Base-by-base conservation (phyloP, 2,329 filamentous ascomycete genomes). In the Pseudocercospora vitis region DNA sequence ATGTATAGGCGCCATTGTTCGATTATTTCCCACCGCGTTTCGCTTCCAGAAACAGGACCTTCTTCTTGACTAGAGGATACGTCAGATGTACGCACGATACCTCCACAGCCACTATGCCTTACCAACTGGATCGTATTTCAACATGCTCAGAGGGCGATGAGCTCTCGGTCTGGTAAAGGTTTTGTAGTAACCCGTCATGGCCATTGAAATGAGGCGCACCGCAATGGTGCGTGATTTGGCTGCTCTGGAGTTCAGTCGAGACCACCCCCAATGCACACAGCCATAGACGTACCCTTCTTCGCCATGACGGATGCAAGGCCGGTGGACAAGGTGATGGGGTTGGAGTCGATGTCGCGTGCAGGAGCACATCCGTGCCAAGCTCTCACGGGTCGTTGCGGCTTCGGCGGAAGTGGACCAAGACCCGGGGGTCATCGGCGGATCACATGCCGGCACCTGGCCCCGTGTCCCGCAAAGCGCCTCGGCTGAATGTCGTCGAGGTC, bases 101-200 rank as follows among this genome's bases (percentile, higher is more conserved):
- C 31, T 6, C 9, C 18, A 5, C 14, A 55, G 21, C 32, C 28
- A 9, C 46, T 14, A 24, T 19, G 24, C 71, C 81, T 62, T 84
- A 95, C 89, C 87, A 61, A 99, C 91, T 35, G 94, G 94, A 71
- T 99, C 94, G 75, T 99, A 99, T 79, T 99, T 99, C 66, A 99
- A 78, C 90, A 99, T 94, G 77, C 91, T 95, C 75, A 99, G 82
- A 52, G 95, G 91, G 39, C 87, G 80, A 59, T 91, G 81, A 24
- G 83, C 81, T 64, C 94, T 86, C 9, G 91, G 91, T 55, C 95
- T 86, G 64, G 87, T 81, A 73, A 95, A 85, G 50, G 90, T 95
- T 74, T 92, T 91, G 81, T 92, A 99, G 81, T 91, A 99, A 68
- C 94, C 94, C 21, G 94, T 99, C 87, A 96, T 87, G 71, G 94